Evolutionary conservation across 2,329 filamentous ascomycete species (phyloP).

Genomic region (Calonectria pauciramosa): DNA sequence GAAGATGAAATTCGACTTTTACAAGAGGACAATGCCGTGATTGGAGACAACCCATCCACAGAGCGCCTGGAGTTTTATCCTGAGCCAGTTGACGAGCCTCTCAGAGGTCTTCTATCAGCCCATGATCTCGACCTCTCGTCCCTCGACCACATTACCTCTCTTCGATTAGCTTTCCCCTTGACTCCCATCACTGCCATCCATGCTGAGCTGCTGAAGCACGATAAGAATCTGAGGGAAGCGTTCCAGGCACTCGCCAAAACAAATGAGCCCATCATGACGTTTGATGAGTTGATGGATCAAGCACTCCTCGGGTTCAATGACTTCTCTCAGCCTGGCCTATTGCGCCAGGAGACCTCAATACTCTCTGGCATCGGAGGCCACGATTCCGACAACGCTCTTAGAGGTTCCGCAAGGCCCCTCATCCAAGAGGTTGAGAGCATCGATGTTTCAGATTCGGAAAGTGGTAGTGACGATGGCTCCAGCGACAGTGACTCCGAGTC

Average conservation of each 20-base stretch:
- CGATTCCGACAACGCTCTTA: slow-evolving; percentile 20
- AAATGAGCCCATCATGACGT: slow-evolving; percentile 49
- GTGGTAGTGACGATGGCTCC: slow-evolving; percentile 30
- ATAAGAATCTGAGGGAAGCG: slow-evolving; percentile 52
- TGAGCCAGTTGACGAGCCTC: neutral
- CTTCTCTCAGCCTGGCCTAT: slow-evolving; percentile 14
- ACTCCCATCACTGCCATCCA: slow-evolving; percentile 53
- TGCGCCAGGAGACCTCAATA: slow-evolving; percentile 10
- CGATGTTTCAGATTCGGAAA: neutral
- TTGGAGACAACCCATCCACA: slow-evolving; percentile 38
- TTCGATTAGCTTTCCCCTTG: slow-evolving; percentile 60
- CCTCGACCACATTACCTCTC: slow-evolving; percentile 51
- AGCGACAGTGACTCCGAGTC: slow-evolving; percentile 44
- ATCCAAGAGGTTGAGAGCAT: slow-evolving; percentile 46
- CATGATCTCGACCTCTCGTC: slow-evolving; percentile 35
- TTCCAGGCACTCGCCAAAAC: slow-evolving; percentile 53
- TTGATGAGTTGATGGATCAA: slow-evolving; percentile 51
- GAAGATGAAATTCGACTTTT: slow-evolving; percentile 38
- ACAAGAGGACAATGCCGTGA: slow-evolving; percentile 35
- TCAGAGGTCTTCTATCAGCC: slow-evolving; percentile 13
- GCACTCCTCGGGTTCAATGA: slow-evolving; percentile 35
- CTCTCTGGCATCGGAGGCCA: slow-evolving; percentile 21
- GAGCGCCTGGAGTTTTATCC: slow-evolving; percentile 18
- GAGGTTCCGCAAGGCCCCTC: slow-evolving; percentile 42
- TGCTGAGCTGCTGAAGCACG: slow-evolving; percentile 50